Evolutionary conservation across 2,329 filamentous ascomycete genomes (phyloP), one percentile per base, ranked within the genome.

Genomic region (Ceratocystis eucalypticola): DNA sequence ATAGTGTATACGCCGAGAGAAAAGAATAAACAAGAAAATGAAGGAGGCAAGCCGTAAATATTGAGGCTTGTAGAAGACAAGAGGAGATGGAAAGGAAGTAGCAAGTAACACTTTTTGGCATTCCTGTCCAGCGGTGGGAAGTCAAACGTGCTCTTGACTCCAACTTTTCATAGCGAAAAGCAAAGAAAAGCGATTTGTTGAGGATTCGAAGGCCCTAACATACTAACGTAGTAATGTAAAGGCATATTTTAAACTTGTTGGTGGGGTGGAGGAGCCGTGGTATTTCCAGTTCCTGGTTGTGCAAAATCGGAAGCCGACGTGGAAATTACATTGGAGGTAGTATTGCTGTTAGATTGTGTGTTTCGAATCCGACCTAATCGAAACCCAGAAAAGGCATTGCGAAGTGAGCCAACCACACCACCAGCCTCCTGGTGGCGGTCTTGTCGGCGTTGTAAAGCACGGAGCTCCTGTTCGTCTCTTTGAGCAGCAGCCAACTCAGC

Each of bases 371-470:
- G 61, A 20, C 66, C 61, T 41, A 64, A 53, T 48, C 62, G 55
- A 20, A 64, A 64, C 17, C 66, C 53, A 20, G 72, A 67, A 8
- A 73, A 41, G 8, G 69, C 64, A 22, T 68, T 61, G n/a, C 64
- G 68, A 25, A 65, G 44, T 55, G 68, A 66, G 25, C 37, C 59
- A 22, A 64, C 61, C 15, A 67, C 25, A 10, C 57, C 61, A n/a
- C 46, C 55, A 7, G 55, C 53, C 28, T 57, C 55, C 41, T 68
- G 64, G 20, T 62, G 59, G 20, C 61, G 45, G 28, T 48, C 64
- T 7, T 44, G 28, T 45, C 55, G 28, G 20, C 64, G 63, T 61
- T 68, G 61, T 8, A 57, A 62, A 6, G 44, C 22, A n/a, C 64
- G 37, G 5, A 62, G 67, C 17, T 66, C 67, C 3, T 66, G 64